Conservation (phyloP, 2,329 filamentous ascomycete species). For the Aspergillus sp. region DNA sequence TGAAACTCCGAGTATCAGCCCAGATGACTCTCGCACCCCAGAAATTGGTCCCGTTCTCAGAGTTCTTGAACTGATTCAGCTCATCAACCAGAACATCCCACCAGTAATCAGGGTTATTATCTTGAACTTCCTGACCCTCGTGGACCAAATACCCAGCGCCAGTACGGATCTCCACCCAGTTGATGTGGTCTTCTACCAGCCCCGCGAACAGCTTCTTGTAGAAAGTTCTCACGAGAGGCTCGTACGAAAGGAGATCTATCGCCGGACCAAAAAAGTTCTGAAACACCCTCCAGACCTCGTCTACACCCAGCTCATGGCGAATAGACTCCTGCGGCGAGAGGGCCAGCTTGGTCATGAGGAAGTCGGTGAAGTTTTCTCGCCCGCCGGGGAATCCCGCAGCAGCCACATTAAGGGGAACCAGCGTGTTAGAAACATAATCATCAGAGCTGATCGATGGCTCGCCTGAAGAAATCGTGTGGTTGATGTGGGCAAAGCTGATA, state of each 20-base stretch:
- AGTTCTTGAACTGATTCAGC: conserved; percentile 65
- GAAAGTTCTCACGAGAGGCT: conserved; percentile 76
- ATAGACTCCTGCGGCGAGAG: conserved; percentile 68
- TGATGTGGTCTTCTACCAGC: conserved; percentile 71
- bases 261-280: conserved; percentile 66
- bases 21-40: conserved; percentile 81
- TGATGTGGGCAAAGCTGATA: conserved; percentile 59
- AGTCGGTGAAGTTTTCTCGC: conserved; percentile 66
- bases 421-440: conserved; percentile 55
- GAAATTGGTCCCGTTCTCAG: conserved; percentile 65
- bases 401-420: conserved; percentile 54
- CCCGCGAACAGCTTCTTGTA: conserved; percentile 64
- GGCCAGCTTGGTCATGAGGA: conserved; percentile 67
- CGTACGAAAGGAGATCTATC: conserved; percentile 71
- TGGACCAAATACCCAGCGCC: conserved; percentile 69
- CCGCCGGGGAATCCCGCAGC: conserved; percentile 69
- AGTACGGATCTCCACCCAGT: conserved; percentile 74
- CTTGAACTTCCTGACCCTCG: conserved; percentile 59
- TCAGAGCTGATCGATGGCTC: conserved; percentile 57
- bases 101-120: conserved; percentile 65
- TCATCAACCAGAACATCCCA: conserved; percentile 65
- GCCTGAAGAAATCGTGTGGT: conserved; percentile 37
- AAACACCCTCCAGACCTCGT: conserved; percentile 82
- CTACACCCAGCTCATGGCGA: conserved; percentile 74
- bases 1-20: conserved; percentile 60